These are phyloP conservation scores for Chrysanthemum lavandulifolium DNA, from an alignment of 129 eudicot genomes.

Conservation along the genomic window DNA sequence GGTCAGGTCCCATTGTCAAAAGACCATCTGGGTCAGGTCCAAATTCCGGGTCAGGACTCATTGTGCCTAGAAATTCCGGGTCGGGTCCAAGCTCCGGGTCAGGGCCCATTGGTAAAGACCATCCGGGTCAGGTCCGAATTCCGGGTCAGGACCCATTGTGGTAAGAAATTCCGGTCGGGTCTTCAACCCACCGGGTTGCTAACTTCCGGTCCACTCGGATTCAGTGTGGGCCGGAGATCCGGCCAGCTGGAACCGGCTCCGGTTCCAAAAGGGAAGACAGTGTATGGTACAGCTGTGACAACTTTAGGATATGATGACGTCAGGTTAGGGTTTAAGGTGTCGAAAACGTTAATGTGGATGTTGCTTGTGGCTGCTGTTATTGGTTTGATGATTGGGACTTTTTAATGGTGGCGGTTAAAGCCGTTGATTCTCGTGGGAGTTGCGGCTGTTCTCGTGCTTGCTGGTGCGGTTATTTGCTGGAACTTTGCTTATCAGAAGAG, in stretches of 20 bases:
- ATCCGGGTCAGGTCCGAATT: background rate
- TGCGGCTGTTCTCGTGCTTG: conserved; percentile 43
- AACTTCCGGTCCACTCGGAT: conserved; percentile 80
- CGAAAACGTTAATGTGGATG: conserved; percentile 79
- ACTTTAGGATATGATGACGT: conserved; percentile 48
- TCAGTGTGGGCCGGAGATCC: conserved; percentile 60
- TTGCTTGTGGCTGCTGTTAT: conserved; percentile 61
- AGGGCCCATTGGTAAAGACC: background rate
- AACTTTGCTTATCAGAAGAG: conserved; percentile 48
- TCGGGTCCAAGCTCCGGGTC: conserved; percentile 14
- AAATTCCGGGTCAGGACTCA: conserved; percentile 50
- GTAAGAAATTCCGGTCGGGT: conserved; percentile 43
- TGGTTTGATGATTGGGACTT: conserved; percentile 72
- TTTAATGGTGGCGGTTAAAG: conserved; percentile 75
- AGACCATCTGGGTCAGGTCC: background rate
- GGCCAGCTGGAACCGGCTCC: conserved; percentile 50
- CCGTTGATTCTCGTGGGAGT: conserved; percentile 52
- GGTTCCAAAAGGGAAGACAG: conserved; percentile 39
- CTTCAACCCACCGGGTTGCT: conserved; percentile 80
- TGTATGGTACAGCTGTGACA: conserved; percentile 77
- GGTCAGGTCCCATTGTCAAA: background rate
- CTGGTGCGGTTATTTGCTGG: conserved; percentile 42
- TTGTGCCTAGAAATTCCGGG: conserved; percentile 31
- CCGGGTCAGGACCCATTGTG: conserved; percentile 52
- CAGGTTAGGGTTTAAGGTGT: conserved; percentile 73